These are phyloP conservation scores for Candida pini DNA, from an alignment of 805 yeast species.

Conservation along the genomic window DNA sequence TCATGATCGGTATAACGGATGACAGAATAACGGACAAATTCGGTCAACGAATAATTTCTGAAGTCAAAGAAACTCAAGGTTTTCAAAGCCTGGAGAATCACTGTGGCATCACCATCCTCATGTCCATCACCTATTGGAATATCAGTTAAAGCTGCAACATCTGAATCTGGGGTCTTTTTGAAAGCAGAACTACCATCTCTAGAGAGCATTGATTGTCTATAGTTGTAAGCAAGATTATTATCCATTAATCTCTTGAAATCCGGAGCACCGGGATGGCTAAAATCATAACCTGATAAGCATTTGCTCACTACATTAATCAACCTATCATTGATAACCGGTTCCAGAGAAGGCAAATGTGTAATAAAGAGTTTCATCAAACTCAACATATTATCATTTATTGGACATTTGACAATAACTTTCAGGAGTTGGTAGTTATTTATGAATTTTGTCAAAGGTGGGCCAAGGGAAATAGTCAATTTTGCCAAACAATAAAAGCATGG, in stretches of 20 bases:
- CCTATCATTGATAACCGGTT: slow-evolving; percentile 64
- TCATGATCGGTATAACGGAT: slow-evolving; percentile 80
- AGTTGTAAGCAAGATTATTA: slow-evolving; percentile 64
- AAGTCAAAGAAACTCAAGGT: slow-evolving; percentile 74
- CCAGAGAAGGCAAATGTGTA: slow-evolving; percentile 72
- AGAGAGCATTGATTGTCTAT: slow-evolving; percentile 66
- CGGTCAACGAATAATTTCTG: slow-evolving; percentile 70
- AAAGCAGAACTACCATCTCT: slow-evolving; percentile 50
- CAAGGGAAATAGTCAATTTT: slow-evolving; percentile 80
- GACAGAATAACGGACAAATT: slow-evolving; percentile 81
- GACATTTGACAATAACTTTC: slow-evolving; percentile 74
- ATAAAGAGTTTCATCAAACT: slow-evolving; percentile 65
- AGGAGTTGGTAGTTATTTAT: slow-evolving; percentile 70
- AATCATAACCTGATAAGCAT: slow-evolving; percentile 75
- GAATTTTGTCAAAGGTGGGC: slow-evolving; percentile 88
- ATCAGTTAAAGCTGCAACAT: slow-evolving; percentile 16
- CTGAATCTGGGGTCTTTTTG: slow-evolving; percentile 12
- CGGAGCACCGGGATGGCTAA: slow-evolving; percentile 84
- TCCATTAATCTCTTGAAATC: slow-evolving; percentile 55
- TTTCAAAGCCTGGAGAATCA: slow-evolving; percentile 72
- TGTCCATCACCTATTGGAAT: slow-evolving; percentile 18
- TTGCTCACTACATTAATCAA: slow-evolving; percentile 65
- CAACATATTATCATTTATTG: slow-evolving; percentile 79
- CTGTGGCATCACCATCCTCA: slow-evolving; percentile 28
- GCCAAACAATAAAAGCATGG: slow-evolving; percentile 88